A percentile compares a stretch with the other conserved stretches of the same genome.
Conservation (phyloP, 306 rosid genomes). For the Glycyrrhiza uralensis region DNA sequence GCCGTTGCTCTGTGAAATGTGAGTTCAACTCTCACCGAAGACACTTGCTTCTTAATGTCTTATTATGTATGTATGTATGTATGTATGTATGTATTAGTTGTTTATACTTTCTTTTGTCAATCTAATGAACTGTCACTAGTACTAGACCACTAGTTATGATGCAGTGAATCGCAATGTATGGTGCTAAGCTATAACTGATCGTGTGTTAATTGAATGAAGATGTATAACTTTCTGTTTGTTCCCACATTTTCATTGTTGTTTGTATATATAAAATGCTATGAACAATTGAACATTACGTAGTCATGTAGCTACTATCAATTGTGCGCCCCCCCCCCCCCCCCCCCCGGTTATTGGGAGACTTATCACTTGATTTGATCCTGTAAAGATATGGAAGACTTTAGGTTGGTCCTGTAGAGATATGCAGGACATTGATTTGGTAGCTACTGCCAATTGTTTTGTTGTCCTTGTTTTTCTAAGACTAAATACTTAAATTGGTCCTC, state of each 20-base stretch:
- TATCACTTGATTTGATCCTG: neutral
- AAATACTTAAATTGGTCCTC: neutral
- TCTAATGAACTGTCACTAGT: neutral
- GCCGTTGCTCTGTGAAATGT: constrained; percentile 23
- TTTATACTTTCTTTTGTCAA: neutral
- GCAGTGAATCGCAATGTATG: constrained; percentile 10
- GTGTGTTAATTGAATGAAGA: neutral
- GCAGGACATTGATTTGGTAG: neutral
- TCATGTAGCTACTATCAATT: neutral
- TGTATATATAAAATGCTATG: neutral
- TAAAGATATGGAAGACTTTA: neutral
- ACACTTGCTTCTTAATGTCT: neutral
- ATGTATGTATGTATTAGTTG: neutral
- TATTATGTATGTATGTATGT: too few relatives aligned
- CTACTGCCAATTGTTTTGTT: neutral
- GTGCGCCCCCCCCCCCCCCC: neutral
- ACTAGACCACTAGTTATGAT: constrained; percentile 1
- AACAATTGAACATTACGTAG: neutral
- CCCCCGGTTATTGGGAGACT: neutral
- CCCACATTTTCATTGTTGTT: neutral
- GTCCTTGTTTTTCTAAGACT: neutral
- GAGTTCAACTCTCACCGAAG: neutral
- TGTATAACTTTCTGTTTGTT: neutral
- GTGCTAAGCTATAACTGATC: neutral
- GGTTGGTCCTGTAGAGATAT: neutral